Evolutionary conservation across 2,329 filamentous ascomycete species (phyloP).

Genomic region (Cadophora sp.): DNA sequence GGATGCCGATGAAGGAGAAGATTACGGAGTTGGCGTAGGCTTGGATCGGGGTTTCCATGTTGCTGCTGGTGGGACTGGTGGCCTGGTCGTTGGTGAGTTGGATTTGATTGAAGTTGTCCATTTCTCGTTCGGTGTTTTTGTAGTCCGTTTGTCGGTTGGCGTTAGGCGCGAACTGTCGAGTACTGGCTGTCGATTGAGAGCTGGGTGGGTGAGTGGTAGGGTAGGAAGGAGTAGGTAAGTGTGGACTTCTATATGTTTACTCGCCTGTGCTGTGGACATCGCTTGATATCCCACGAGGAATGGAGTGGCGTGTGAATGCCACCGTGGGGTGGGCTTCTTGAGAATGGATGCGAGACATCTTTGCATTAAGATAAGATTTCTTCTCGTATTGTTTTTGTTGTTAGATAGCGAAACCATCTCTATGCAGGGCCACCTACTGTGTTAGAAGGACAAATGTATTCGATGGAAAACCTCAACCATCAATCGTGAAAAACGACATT

Average conservation of each 20-base stretch:
- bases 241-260: constrained; percentile 3
- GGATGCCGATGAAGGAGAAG: constrained; percentile 28
- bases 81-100: neutral
- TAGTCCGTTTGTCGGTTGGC: neutral
- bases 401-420: neutral
- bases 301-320: constrained; percentile 17
- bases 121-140: neutral
- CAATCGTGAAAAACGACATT: too few relatives aligned
- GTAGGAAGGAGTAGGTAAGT: neutral
- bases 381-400: neutral
- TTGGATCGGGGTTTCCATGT: constrained; percentile 13
- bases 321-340: neutral
- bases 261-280: constrained; percentile 9
- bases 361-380: neutral
- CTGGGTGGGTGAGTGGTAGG: neutral
- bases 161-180: neutral
- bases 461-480: too few relatives aligned
- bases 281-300: constrained; percentile 18
- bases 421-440: neutral
- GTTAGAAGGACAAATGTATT: neutral
- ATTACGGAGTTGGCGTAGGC: constrained; percentile 21
- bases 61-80: neutral
- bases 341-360: constrained; percentile 10
- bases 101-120: constrained; percentile 3
- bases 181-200: neutral